These are phyloP conservation scores for Peribolospora baueri DNA, from an alignment of 768 basidiomycete species.

Conservation along the genomic window DNA sequence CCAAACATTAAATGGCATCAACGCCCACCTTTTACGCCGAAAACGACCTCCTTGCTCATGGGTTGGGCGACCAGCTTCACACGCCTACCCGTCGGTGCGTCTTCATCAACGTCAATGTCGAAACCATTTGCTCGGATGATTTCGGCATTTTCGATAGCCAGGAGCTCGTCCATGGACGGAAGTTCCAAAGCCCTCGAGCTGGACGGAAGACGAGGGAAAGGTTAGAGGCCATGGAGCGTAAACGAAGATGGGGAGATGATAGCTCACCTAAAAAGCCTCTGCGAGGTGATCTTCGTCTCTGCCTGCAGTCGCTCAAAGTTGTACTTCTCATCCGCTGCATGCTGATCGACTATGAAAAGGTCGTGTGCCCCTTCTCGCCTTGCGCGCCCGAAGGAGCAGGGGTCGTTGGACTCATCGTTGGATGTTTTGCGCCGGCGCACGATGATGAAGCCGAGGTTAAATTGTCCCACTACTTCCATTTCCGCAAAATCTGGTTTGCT, in stretches of 20 bases:
- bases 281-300: conserved; percentile 70
- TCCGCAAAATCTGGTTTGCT: conserved; percentile 55
- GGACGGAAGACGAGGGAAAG: not conserved
- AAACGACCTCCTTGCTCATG: conserved; percentile 69
- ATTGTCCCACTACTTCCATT: conserved; percentile 81
- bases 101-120: conserved; percentile 40
- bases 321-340: conserved; percentile 94
- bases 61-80: conserved; percentile 60
- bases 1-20: not conserved
- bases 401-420: not conserved
- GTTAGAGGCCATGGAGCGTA: not conserved
- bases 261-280: conserved; percentile 52
- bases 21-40: conserved; percentile 52
- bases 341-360: conserved; percentile 88
- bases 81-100: conserved; percentile 24
- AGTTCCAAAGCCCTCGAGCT: conserved; percentile 59
- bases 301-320: conserved; percentile 86
- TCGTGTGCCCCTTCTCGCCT: conserved; percentile 35
- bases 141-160: conserved; percentile 68
- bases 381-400: no score
- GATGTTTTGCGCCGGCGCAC: conserved; percentile 29
- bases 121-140: conserved; percentile 70
- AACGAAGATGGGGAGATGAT: not conserved
- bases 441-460: conserved; percentile 87
- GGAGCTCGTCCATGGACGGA: conserved; percentile 67